Evolutionary conservation across 2,329 filamentous ascomycete species (phyloP).

Genomic region (Diaporthe eres): DNA sequence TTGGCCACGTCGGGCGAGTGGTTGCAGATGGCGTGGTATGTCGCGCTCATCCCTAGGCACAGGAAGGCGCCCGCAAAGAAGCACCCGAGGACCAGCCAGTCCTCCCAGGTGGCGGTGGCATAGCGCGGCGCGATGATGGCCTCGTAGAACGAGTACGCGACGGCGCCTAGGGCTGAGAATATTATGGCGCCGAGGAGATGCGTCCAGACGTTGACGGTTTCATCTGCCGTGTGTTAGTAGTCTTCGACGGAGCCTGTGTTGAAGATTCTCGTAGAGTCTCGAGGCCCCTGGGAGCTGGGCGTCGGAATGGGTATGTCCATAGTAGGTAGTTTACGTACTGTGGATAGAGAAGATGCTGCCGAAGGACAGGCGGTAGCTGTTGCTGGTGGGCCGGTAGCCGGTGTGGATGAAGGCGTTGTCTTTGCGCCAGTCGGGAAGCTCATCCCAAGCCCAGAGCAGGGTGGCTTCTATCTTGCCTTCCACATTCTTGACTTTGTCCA

Average conservation of each 20-base stretch:
- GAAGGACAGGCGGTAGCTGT: slow-evolving; percentile 62
- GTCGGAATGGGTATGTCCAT: not conserved
- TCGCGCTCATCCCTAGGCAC: slow-evolving; percentile 86
- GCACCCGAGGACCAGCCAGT: slow-evolving; percentile 81
- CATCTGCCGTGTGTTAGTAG: slow-evolving; percentile 55
- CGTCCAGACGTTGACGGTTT: slow-evolving; percentile 73
- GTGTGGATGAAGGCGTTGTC: slow-evolving; percentile 70
- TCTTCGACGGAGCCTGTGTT: not conserved
- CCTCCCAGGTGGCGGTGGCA: slow-evolving; percentile 69
- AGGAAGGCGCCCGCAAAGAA: slow-evolving; percentile 83
- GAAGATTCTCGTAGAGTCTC: no score
- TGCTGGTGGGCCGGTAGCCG: slow-evolving; percentile 67
- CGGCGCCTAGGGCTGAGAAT: slow-evolving; percentile 59
- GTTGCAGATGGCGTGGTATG: slow-evolving; percentile 87
- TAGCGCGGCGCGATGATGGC: slow-evolving; percentile 74
- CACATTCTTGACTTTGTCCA: slow-evolving; percentile 48
- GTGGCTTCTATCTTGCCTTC: slow-evolving; percentile 58
- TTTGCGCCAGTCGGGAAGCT: slow-evolving; percentile 71
- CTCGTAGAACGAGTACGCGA: slow-evolving; percentile 67
- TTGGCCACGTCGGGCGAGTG: slow-evolving; percentile 84
- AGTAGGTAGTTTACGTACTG: slow-evolving; percentile 40
- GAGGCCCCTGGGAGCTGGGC: not conserved
- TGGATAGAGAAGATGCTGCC: slow-evolving; percentile 67
- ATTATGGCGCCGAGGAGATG: slow-evolving; percentile 75
- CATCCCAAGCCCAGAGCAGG: slow-evolving; percentile 69